phyloP scores from a whole-genome alignment of 2,329 filamentous ascomycete genomes.

The Pseudocercospora eumusae region DNA sequence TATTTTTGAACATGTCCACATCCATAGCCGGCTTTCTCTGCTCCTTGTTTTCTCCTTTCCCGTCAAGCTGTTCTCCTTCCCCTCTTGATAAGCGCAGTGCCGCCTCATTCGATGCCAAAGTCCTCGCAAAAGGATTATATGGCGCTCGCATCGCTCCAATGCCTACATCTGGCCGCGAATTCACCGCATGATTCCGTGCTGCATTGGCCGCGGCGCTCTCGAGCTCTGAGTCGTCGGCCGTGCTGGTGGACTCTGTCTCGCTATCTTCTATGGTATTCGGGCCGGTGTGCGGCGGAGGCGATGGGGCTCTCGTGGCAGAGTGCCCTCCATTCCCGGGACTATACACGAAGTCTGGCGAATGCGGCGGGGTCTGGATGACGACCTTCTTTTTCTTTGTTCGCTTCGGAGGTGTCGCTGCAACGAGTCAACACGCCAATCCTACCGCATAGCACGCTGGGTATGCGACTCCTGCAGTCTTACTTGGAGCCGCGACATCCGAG shows the following conservation, averaged over 20 bases:
- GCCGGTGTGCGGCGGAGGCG: conserved; percentile 23
- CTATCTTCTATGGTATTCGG: conserved; percentile 23
- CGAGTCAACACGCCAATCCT: conserved; percentile 27
- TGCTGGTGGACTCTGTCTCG: conserved; percentile 27
- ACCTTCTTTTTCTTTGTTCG: conserved; percentile 37
- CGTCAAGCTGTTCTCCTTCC: conserved; percentile 12
- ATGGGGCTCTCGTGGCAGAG: conserved; percentile 21
- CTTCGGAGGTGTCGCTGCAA: conserved; percentile 24
- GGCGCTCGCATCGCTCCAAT: conserved; percentile 29
- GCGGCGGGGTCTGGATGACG: conserved; percentile 34
- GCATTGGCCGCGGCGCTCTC: conserved; percentile 30
- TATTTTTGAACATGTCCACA: conserved; percentile 72
- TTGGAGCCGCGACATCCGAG: conserved; percentile 18
- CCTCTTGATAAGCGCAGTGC: conserved; percentile 15
- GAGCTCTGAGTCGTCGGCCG: conserved; percentile 28
- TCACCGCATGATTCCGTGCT: conserved; percentile 27
- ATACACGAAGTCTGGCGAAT: conserved; percentile 30
- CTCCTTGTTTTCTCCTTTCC: conserved; percentile 17
- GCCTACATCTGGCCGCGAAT: conserved; percentile 18
- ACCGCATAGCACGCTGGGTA: not conserved
- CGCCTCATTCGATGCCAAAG: conserved; percentile 36
- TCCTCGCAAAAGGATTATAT: conserved; percentile 41
- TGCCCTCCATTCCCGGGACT: conserved; percentile 21
- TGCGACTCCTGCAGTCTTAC: conserved; percentile 27
- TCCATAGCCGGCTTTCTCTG: conserved; percentile 55